These are phyloP conservation scores for Ophiostoma fasciatum DNA, from an alignment of 2,329 filamentous ascomycete genomes.

Conservation along the genomic window DNA sequence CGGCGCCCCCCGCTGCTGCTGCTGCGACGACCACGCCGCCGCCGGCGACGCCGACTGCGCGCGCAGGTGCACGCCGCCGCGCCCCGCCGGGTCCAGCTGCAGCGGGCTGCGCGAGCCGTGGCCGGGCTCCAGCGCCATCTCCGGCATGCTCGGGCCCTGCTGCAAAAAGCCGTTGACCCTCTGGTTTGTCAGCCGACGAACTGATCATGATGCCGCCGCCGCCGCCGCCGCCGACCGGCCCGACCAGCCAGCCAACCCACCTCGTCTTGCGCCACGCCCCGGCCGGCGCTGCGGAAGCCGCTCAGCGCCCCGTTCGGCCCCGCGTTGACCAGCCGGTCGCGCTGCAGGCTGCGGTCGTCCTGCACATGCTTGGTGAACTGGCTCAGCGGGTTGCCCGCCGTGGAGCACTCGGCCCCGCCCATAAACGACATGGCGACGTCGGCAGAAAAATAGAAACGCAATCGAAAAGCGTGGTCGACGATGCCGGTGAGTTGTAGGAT, in stretches of 20 bases:
- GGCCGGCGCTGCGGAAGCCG: constrained; percentile 59
- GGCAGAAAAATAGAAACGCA: too few relatives aligned
- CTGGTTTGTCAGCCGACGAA: constrained; percentile 27
- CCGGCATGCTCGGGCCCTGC: constrained; percentile 47
- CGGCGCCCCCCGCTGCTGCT: constrained; percentile 30
- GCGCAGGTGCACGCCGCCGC: constrained; percentile 36
- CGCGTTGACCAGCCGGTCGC: constrained; percentile 70
- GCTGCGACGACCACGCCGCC: too few relatives aligned
- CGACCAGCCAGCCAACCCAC: constrained; percentile 28
- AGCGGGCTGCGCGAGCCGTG: constrained; percentile 27
- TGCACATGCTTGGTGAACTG: constrained; percentile 97
- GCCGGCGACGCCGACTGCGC: constrained; percentile 38
- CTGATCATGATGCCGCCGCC: not conserved
- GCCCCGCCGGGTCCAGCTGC: constrained; percentile 29
- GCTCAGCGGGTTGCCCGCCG: constrained; percentile 85
- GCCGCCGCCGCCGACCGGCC: too few relatives aligned
- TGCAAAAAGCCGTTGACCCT: constrained; percentile 92
- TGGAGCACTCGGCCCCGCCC: constrained; percentile 91
- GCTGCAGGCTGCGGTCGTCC: constrained; percentile 87
- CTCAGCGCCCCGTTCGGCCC: constrained; percentile 56
- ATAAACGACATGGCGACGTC: constrained; percentile 99
- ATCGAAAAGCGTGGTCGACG: too few relatives aligned
- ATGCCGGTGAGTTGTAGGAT: too few relatives aligned
- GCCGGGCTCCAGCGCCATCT: constrained; percentile 36
- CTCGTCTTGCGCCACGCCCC: constrained; percentile 60